Evolutionary conservation across 768 basidiomycete species (phyloP), one percentile per base, ranked within the genome.

Genomic region (Amanita inopinata): DNA sequence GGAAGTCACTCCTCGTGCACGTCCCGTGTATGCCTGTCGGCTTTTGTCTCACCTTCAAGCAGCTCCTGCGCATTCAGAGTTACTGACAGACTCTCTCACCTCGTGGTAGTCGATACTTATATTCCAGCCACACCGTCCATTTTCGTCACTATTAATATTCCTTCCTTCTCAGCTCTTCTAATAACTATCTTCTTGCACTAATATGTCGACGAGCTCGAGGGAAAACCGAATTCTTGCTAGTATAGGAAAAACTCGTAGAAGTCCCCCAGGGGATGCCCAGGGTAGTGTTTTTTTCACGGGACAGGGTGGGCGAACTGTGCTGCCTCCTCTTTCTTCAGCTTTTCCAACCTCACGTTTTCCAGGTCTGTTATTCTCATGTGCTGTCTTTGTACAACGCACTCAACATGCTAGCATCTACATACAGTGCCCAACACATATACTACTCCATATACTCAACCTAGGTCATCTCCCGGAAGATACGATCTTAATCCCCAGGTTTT

Each of bases 341-440:
- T 81, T 83, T 80, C 81, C 81, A 82, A 78, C 76, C 79, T 84
- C 78, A 81, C 81, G 72, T 78, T 82, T 80, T 81, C 76, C 83
- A 85, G 83, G 83, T 85, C 78, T 74, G 83, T 83, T 72, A 64
- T 63, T 64, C 65, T 71, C 58, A 65, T 69, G 57, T 71, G 62
- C 65, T 72, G 61, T 72, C 61, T 56, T 56, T 57, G 58, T 61
- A 57, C 71, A 67, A 67, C 64, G 56, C 64, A 65, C 74, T 78
- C 74, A 78, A 76, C 65, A 63, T 65, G 61, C 60, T 64, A 63
- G 19, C 66, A 60, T 72, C 69, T 53, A 56, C 65, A 60, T 69
- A 65, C 63, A 82, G 80, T 68, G 64, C 74, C 79, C 70, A 57
- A 63, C 57, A 61, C 65, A 56, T 74, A 74, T 65, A 55, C 72